Evolutionary conservation across 805 yeast species (phyloP).

Genomic region (Spathaspora girioi): DNA sequence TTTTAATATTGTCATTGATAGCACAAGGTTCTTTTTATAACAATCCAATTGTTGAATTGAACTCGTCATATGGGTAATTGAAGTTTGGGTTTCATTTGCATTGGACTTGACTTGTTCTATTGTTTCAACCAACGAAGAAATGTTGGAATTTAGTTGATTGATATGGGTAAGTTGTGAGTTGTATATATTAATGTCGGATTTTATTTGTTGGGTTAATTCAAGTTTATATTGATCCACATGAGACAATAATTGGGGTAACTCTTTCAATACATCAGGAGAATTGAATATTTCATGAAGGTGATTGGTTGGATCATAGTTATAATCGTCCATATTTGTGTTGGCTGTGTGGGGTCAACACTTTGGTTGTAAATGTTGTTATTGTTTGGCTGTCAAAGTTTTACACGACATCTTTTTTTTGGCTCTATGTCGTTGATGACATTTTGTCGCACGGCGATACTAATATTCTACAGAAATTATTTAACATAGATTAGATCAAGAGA

Average conservation of each 20-base stretch:
- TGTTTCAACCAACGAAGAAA: conserved; percentile 38
- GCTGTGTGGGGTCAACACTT: background rate
- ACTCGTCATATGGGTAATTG: conserved; percentile 67
- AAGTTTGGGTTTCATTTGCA: conserved; percentile 53
- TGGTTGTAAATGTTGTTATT: background rate
- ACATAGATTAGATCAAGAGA: no score
- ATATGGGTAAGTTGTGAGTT: conserved; percentile 14
- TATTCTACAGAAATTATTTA: no score
- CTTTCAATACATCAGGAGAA: conserved; percentile 46
- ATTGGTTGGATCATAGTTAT: conserved; percentile 48
- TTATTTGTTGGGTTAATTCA: conserved; percentile 45
- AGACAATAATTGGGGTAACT: conserved; percentile 47
- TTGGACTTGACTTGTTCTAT: conserved; percentile 45
- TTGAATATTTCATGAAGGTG: conserved; percentile 52
- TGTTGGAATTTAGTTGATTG: conserved; percentile 22
- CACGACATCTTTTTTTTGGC: background rate
- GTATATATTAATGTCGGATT: conserved; percentile 31
- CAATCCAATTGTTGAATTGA: conserved; percentile 77
- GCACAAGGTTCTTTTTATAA: conserved; percentile 78
- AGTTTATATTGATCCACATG: conserved; percentile 50
- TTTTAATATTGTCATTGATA: conserved; percentile 81
- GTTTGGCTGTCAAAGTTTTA: background rate
- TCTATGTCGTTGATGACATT: background rate
- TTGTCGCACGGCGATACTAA: background rate
- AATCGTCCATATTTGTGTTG: conserved; percentile 6